Evolutionary conservation across 1,139 yeast genomes (phyloP), one percentile per base, ranked within the genome.

Genomic region (Pichia sp.): DNA sequence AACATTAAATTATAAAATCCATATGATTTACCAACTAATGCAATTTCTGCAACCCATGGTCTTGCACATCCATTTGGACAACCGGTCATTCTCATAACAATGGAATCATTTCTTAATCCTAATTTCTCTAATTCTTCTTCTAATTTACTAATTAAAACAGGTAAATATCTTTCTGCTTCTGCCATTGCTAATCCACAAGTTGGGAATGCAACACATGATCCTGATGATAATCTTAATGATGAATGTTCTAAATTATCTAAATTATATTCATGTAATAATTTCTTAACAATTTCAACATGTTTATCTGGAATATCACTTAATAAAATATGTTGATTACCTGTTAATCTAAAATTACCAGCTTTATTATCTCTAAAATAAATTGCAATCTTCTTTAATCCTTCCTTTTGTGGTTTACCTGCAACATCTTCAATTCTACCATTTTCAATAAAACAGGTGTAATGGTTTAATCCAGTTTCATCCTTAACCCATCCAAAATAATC

Each of bases 111-210:
- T 68, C 96, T 86, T 62, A 93, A 79, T 8, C 99, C 99, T 60
- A 83, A 83, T 64, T 90, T 96, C 70, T 91, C 98, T 57, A 93
- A 76, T 9, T 90, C 83, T 16, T 74, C 80, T 70, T 93, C 99
- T 56, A 93, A 74, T 71, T 89, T 88, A 59, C 84, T 71, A 60
- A 93, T 81, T 62, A 93, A 78, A 53, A 77, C 82, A 13, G 99
- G 99, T 62, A 93, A 76, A 70, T 89, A 93, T 67, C 99, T 83
- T 74, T 93, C 99, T 46, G 96, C 86, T 73, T 93, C 99, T 29
- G 99, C 98, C 97, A 93, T 90, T 25, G 98, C 98, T 66, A 91
- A 80, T 60, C 98, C 98, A 82, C 99, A 93, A 3, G 98, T 93
- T 61, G 99, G 99, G 81, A 93, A 85, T 2, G 97, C 97, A 55